A percentile compares a stretch with the other conserved stretches of the same genome.
Conservation (phyloP, 805 yeast species). For the Candida ovalis region DNA sequence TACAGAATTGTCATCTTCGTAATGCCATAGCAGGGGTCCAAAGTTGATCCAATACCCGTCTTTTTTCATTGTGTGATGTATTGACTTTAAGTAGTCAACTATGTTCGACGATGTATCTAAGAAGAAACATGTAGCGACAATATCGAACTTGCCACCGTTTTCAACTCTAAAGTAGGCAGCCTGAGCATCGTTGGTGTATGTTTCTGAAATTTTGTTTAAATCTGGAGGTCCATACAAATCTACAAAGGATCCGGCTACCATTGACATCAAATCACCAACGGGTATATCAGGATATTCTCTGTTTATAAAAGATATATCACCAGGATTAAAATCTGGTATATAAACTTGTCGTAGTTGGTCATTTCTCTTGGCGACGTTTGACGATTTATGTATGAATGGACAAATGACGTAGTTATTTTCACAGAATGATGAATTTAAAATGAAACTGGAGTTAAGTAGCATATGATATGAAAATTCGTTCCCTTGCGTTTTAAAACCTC, state of each 20-base stretch:
- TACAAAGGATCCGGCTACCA: conserved; percentile 69
- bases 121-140: conserved; percentile 54
- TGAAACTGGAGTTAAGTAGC: conserved; percentile 52
- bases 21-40: conserved; percentile 74
- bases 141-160: conserved; percentile 39
- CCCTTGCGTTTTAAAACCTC: conserved; percentile 63
- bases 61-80: conserved; percentile 40
- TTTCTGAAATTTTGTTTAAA: conserved; percentile 30
- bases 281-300: conserved; percentile 36
- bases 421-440: conserved; percentile 44
- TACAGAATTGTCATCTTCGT: conserved; percentile 45
- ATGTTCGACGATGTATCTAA: conserved; percentile 61
- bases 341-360: conserved; percentile 47
- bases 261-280: conserved; percentile 55
- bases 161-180: conserved; percentile 40
- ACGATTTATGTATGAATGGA: conserved; percentile 53
- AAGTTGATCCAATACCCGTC: conserved; percentile 59
- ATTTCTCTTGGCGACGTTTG: conserved; percentile 42
- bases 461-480: conserved; percentile 65
- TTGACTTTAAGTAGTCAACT: conserved; percentile 51
- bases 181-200: conserved; percentile 34
- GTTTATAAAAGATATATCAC: conserved; percentile 33
- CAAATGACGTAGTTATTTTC: conserved; percentile 40
- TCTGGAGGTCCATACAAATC: conserved; percentile 59
- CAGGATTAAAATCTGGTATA: conserved; percentile 51